These are phyloP conservation scores for Ogataea paradorogensis DNA, from an alignment of 805 yeast species.

Conservation along the genomic window DNA sequence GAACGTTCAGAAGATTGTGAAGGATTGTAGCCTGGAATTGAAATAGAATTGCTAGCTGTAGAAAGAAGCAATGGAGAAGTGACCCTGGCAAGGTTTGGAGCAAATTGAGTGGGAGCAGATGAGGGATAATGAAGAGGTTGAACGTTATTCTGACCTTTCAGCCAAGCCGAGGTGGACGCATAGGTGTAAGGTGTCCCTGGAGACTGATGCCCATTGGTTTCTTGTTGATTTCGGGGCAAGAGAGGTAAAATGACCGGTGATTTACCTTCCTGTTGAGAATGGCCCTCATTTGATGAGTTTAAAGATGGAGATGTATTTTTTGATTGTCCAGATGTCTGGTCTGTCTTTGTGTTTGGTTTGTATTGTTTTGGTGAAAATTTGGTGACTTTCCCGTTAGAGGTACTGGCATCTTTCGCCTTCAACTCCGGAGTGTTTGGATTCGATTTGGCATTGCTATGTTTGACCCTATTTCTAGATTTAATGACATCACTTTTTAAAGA, in stretches of 20 bases:
- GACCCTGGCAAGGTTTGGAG: conserved; percentile 58
- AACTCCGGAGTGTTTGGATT: conserved; percentile 56
- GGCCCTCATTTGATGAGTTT: conserved; percentile 12
- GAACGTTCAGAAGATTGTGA: conserved; percentile 37
- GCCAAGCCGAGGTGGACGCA: conserved; percentile 29
- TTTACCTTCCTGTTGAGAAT: conserved; percentile 9
- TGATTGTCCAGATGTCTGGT: conserved; percentile 10
- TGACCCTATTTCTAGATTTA: conserved; percentile 84
- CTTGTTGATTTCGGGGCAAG: conserved; percentile 37
- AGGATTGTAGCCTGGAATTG: conserved; percentile 35
- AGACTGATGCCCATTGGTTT: conserved; percentile 14
- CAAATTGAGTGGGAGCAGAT: conserved; percentile 69
- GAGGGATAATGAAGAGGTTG: conserved; percentile 65
- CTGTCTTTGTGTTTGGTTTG: conserved; percentile 30
- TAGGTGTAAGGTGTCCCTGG: conserved; percentile 31
- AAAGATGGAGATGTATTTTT: conserved; percentile 21
- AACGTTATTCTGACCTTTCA: conserved; percentile 32
- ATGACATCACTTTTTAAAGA: conserved; percentile 89
- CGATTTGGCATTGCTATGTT: conserved; percentile 42
- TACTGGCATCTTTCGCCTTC: conserved; percentile 44
- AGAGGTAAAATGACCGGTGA: conserved; percentile 42
- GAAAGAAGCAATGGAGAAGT: conserved; percentile 64
- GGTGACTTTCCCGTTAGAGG: conserved; percentile 22
- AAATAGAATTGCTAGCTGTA: conserved; percentile 36
- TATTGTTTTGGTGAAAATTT: conserved; percentile 39